phyloP scores from a whole-genome alignment of 202 grass and related monocot species.

The Brachypodium distachyon region DNA sequence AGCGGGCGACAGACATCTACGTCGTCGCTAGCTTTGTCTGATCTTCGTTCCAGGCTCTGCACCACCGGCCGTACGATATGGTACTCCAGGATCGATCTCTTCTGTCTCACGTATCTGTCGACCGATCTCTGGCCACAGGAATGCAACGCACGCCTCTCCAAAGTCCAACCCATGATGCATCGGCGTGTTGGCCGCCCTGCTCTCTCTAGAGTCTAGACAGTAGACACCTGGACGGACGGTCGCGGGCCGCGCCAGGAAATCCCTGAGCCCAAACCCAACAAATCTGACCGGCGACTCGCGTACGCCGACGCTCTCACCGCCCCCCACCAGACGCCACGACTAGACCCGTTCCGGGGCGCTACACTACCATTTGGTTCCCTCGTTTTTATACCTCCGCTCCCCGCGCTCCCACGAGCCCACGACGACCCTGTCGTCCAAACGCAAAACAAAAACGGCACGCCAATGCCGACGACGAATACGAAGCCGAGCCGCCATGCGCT shows the following conservation, averaged over 20 bases:
- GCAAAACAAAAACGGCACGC: neutral
- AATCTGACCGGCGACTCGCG: neutral
- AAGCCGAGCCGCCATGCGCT: neutral
- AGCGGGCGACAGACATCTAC: neutral
- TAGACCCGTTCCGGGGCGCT: neutral
- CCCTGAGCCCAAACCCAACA: slow-evolving; percentile 6
- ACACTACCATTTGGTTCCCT: neutral
- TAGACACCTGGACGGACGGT: slow-evolving; percentile 1
- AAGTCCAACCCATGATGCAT: neutral
- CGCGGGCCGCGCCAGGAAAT: neutral
- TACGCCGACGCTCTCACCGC: neutral
- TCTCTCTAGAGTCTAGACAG: neutral
- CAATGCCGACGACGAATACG: slow-evolving; percentile 5
- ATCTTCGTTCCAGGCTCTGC: neutral
- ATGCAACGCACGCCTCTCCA: neutral
- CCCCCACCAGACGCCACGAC: neutral
- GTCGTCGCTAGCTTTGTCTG: neutral
- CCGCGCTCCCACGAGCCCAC: neutral
- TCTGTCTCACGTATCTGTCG: neutral
- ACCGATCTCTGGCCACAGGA: neutral
- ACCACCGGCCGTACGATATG: neutral
- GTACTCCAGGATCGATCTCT: neutral
- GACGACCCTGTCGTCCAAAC: neutral
- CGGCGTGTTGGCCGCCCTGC: neutral
- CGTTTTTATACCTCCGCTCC: neutral